Evolutionary conservation across 2,329 filamentous ascomycete species (phyloP).

Genomic region (Venturia pyrina): DNA sequence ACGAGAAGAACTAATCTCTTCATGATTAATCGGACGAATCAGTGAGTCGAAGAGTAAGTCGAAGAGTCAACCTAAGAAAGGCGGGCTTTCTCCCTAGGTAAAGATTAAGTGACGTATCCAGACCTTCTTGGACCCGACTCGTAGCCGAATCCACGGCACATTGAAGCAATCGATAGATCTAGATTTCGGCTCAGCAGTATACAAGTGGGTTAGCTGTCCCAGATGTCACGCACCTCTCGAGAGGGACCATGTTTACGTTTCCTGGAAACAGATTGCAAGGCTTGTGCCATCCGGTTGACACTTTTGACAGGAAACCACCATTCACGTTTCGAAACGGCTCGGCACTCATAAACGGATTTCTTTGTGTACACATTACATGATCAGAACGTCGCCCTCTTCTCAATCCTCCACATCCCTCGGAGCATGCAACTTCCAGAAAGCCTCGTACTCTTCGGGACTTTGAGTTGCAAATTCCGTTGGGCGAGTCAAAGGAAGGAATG

Average conservation of each 20-base stretch:
- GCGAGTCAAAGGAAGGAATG: constrained; percentile 8
- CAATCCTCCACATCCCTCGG: constrained; percentile 2
- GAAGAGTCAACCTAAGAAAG: no score
- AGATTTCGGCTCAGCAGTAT: not conserved
- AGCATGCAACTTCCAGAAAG: constrained; percentile 3
- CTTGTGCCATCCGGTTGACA: not conserved
- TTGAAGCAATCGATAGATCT: not conserved
- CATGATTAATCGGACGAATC: no score
- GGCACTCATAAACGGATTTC: not conserved
- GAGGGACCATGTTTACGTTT: not conserved
- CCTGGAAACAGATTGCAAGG: not conserved
- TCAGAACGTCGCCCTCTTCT: not conserved
- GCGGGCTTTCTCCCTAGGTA: no score
- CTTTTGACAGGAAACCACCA: not conserved
- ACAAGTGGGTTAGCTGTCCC: not conserved
- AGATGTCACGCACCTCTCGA: not conserved
- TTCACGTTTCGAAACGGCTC: not conserved
- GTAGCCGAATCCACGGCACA: not conserved
- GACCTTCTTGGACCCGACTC: no score
- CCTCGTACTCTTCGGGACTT: constrained; percentile 12
- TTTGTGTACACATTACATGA: not conserved
- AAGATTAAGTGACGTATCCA: no score
- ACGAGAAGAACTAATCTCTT: no score
- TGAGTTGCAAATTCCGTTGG: constrained; percentile 4
- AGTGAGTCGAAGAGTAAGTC: no score